phyloP scores from a whole-genome alignment of 176 grass and related monocot species.

The Panicum miliaceum region DNA sequence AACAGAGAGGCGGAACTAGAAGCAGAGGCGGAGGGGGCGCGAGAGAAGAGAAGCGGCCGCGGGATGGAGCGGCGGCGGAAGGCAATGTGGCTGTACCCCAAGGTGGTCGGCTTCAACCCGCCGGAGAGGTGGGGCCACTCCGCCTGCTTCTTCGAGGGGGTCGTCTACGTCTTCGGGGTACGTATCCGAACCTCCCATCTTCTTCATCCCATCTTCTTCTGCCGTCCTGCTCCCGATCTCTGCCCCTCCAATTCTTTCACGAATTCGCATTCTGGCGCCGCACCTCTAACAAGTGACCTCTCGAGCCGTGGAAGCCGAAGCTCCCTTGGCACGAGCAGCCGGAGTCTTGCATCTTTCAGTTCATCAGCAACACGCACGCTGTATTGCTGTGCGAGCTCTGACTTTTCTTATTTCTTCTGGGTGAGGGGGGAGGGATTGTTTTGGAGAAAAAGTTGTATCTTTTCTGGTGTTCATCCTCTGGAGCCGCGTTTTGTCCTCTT shows the following conservation, averaged over 20 bases:
- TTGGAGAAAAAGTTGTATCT: slow-evolving; percentile 15
- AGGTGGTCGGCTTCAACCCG: slow-evolving; percentile 85
- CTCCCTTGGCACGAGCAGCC: neutral
- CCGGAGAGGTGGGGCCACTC: slow-evolving; percentile 98
- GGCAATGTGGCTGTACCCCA: slow-evolving; percentile 97
- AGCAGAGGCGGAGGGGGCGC: neutral
- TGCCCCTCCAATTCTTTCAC: neutral
- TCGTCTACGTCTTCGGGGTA: slow-evolving; percentile 94
- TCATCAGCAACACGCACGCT: neutral
- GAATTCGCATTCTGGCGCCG: too few relatives aligned
- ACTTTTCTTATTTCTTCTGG: neutral
- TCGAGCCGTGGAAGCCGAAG: neutral
- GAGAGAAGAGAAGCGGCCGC: neutral
- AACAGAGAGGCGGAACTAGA: neutral
- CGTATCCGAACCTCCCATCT: neutral
- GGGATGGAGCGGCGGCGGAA: slow-evolving; percentile 71
- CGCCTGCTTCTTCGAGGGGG: slow-evolving; percentile 83
- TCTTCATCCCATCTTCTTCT: slow-evolving; percentile 12
- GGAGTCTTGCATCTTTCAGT: neutral
- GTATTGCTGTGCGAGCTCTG: neutral
- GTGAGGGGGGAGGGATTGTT: neutral
- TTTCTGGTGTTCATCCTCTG: slow-evolving; percentile 45
- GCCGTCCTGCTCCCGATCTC: neutral
- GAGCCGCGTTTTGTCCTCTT: slow-evolving; percentile 40
- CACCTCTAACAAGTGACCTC: too few relatives aligned